Evolutionary conservation across 352 stramenopile species (phyloP).

Genomic region (Phytophthora syringae): DNA sequence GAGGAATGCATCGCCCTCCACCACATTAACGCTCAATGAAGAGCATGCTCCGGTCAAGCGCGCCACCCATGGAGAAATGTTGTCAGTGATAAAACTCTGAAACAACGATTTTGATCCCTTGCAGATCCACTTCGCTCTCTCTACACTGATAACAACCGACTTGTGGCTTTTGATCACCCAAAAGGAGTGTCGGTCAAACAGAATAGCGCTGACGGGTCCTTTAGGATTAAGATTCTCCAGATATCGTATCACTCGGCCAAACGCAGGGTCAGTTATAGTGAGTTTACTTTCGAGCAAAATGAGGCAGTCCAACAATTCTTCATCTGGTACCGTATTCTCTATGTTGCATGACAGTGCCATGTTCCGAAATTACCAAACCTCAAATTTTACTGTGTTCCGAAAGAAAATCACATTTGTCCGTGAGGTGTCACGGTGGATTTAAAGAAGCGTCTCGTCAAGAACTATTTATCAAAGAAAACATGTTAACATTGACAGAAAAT

Average conservation of each 20-base stretch:
- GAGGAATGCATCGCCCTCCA: slow-evolving; percentile 28
- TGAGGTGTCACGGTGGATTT: no score
- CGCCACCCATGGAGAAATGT: slow-evolving; percentile 25
- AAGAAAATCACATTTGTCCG: no score
- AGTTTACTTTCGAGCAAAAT: slow-evolving; percentile 43
- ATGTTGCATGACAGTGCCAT: no score
- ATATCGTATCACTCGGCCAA: slow-evolving; percentile 42
- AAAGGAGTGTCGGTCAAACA: slow-evolving; percentile 37
- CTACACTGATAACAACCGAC: slow-evolving; percentile 24
- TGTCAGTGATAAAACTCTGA: slow-evolving; percentile 23
- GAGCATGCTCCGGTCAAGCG: slow-evolving; percentile 23
- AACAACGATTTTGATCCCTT: slow-evolving; percentile 34
- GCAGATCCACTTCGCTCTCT: slow-evolving; percentile 16
- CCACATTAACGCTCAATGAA: slow-evolving; percentile 24
- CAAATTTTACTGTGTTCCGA: no score
- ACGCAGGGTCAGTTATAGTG: slow-evolving; percentile 35
- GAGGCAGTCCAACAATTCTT: slow-evolving; percentile 44
- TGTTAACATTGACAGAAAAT: no score
- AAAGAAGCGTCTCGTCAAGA: no score
- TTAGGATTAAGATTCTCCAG: slow-evolving; percentile 21
- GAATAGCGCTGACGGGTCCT: slow-evolving; percentile 19
- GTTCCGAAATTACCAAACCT: no score
- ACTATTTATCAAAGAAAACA: no score
- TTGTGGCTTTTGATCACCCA: slow-evolving; percentile 34
- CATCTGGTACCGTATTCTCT: no score